Evolutionary conservation across 2,329 filamentous ascomycete genomes (phyloP).

Genomic region (Cordyceps fumosorosea): DNA sequence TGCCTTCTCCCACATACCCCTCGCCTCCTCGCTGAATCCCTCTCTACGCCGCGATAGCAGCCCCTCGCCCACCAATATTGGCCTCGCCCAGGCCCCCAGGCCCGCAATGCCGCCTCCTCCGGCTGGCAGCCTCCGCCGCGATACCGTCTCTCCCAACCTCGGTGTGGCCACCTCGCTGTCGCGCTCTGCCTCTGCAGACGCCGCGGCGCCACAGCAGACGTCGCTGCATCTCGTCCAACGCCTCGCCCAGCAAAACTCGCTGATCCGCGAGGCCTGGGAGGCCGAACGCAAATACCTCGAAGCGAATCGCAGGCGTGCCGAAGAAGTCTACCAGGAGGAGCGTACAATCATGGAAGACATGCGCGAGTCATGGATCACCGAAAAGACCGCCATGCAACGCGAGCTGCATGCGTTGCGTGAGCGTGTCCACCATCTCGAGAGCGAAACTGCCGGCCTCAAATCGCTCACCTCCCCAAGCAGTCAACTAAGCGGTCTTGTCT

Average conservation of each 20-base stretch:
- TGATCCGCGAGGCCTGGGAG: constrained; percentile 45
- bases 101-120: constrained; percentile 5
- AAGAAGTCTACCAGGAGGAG: constrained; percentile 51
- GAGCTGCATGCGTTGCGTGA: constrained; percentile 37
- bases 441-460: constrained; percentile 30
- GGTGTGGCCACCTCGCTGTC: constrained; percentile 20
- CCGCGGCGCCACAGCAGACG: constrained; percentile 20
- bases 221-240: constrained; percentile 33
- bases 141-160: constrained; percentile 12
- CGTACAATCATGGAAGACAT: constrained; percentile 47
- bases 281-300: constrained; percentile 48
- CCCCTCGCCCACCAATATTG: constrained; percentile 15
- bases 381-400: constrained; percentile 34
- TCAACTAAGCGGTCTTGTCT: constrained; percentile 24
- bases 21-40: constrained; percentile 19
- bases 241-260: constrained; percentile 35
- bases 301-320: constrained; percentile 45
- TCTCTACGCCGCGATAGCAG: constrained; percentile 13
- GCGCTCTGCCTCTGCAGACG: constrained; percentile 23
- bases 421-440: constrained; percentile 29
- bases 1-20: constrained; percentile 17
- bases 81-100: constrained; percentile 7
- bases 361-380: constrained; percentile 38
- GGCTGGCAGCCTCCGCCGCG: not conserved
- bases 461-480: constrained; percentile 24